These are phyloP conservation scores for Trichoderma sp. DNA, from an alignment of 2,329 filamentous ascomycete genomes.

Conservation along the genomic window DNA sequence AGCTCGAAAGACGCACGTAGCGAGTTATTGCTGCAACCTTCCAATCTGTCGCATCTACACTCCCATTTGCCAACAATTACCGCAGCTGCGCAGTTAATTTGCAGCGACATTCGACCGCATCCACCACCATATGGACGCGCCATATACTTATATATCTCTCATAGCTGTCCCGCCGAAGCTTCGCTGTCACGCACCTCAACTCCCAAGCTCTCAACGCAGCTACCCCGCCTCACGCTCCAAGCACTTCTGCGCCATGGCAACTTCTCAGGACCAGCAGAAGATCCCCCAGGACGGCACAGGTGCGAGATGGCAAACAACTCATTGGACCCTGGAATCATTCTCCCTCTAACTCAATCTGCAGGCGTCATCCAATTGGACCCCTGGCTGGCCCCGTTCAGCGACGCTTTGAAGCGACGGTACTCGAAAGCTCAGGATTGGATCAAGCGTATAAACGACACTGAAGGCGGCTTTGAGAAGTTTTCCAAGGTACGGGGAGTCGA, in stretches of 20 bases:
- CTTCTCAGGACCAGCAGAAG: slow-evolving; percentile 6
- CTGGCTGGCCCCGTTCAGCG: slow-evolving; percentile 84
- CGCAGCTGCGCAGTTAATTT: slow-evolving; percentile 19
- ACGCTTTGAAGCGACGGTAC: slow-evolving; percentile 74
- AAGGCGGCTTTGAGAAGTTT: slow-evolving; percentile 91
- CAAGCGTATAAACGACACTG: slow-evolving; percentile 74
- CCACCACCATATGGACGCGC: neutral
- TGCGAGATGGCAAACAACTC: neutral
- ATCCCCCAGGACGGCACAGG: slow-evolving; percentile 22
- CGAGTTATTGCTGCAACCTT: too few species aligned
- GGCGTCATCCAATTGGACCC: slow-evolving; percentile 87
- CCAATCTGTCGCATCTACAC: neutral
- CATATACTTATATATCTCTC: slow-evolving; percentile 18
- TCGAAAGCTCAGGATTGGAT: slow-evolving; percentile 84
- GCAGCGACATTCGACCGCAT: slow-evolving; percentile 1
- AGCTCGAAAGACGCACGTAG: neutral
- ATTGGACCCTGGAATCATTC: neutral
- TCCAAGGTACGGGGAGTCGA: slow-evolving; percentile 60
- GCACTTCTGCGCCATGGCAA: slow-evolving; percentile 14
- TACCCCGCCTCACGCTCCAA: slow-evolving; percentile 22
- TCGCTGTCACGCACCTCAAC: neutral
- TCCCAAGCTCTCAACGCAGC: slow-evolving; percentile 14
- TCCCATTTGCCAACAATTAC: slow-evolving; percentile 21
- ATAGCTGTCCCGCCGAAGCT: neutral
- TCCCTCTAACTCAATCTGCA: slow-evolving; percentile 43